Evolutionary conservation across 805 yeast genomes (phyloP).

Genomic region (Lipomyces yamadae): DNA sequence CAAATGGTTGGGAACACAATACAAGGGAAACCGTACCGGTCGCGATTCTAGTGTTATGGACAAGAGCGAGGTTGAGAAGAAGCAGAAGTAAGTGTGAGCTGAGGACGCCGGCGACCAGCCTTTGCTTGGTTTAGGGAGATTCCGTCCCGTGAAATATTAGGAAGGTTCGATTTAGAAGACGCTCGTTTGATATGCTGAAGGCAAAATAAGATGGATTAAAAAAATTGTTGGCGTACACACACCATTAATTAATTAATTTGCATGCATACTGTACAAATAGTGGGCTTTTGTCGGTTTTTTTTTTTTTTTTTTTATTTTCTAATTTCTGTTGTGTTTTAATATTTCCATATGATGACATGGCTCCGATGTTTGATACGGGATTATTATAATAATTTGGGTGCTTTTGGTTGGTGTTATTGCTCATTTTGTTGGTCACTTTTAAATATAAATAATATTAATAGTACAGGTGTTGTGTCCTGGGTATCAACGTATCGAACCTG

Average conservation of each 20-base stretch:
- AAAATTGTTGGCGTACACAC: neutral
- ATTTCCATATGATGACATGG: neutral
- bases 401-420: neutral
- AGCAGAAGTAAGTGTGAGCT: slow-evolving; percentile 13
- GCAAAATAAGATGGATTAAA: no score
- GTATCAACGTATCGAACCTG: no score
- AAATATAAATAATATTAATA: no score
- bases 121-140: no score
- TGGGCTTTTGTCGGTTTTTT: neutral
- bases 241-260: neutral
- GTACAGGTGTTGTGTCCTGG: neutral
- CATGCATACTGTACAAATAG: slow-evolving; percentile 1
- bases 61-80: slow-evolving; percentile 20
- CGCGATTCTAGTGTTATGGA: neutral
- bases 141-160: no score
- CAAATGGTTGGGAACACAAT: slow-evolving; percentile 65
- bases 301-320: neutral
- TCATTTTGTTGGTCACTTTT: neutral
- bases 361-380: slow-evolving; percentile 1
- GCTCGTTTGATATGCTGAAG: no score
- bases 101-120: no score
- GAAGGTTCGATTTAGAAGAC: no score
- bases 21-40: slow-evolving; percentile 29
- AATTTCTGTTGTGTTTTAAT: neutral
- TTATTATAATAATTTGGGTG: neutral